Evolutionary conservation across 192 early-diverging fungal genomes (phyloP).

Genomic region (Coemansia aciculifera): DNA sequence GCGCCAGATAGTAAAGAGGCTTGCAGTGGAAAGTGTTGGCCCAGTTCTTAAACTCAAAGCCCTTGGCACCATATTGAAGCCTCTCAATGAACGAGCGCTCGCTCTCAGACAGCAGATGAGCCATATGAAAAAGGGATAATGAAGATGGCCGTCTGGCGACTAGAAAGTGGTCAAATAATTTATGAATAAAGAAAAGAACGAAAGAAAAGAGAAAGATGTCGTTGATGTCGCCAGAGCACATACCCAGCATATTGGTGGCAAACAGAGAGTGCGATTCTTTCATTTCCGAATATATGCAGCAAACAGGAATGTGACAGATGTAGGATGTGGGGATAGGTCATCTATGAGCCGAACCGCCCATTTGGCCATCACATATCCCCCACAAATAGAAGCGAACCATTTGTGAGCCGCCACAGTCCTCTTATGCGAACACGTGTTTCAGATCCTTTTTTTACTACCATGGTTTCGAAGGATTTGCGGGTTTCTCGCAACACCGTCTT

Average conservation of each 20-base stretch:
- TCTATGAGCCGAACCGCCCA: not conserved
- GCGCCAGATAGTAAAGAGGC: constrained; percentile 62
- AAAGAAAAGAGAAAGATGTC: not conserved
- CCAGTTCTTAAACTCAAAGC: constrained; percentile 65
- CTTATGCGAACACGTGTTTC: no score
- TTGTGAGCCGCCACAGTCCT: no score
- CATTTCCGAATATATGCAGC: not conserved
- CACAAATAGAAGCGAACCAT: not conserved
- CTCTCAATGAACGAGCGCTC: constrained; percentile 26
- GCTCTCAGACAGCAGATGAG: constrained; percentile 1
- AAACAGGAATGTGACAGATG: not conserved
- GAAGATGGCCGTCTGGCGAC: not conserved
- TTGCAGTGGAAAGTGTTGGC: constrained; percentile 61
- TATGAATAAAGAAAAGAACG: not conserved
- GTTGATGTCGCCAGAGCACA: no score
- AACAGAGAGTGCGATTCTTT: not conserved
- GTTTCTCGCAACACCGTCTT: no score
- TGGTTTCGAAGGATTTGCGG: not conserved
- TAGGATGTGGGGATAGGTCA: not conserved
- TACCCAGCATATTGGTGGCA: no score
- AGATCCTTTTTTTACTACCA: no score
- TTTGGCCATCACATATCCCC: no score
- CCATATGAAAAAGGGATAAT: not conserved
- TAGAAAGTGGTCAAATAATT: not conserved
- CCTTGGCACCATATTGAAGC: constrained; percentile 14